phyloP scores from a whole-genome alignment of 495 filamentous ascomycete genomes.

The Penicillium antarcticum region DNA sequence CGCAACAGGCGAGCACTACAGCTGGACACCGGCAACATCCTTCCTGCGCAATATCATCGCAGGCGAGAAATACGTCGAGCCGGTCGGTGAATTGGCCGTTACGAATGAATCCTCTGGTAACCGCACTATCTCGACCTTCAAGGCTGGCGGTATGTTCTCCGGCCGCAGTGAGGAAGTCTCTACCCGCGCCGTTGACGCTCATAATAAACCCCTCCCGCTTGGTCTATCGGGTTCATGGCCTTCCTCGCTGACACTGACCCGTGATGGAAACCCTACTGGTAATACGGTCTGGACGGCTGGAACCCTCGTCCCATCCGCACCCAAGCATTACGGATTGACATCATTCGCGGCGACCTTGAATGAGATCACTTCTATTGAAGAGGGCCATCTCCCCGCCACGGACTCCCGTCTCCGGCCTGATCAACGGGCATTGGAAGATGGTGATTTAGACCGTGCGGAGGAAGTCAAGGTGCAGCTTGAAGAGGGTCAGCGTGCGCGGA shows the following conservation, averaged over 20 bases:
- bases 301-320: conserved; percentile 67
- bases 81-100: conserved; percentile 81
- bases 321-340: conserved; percentile 81
- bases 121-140: conserved; percentile 80
- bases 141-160: conserved; percentile 91
- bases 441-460: conserved; percentile 81
- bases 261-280: conserved; percentile 51
- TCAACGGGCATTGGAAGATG: conserved; percentile 81
- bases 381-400: conserved; percentile 67
- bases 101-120: conserved; percentile 76
- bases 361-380: conserved; percentile 79
- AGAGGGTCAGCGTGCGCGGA: conserved; percentile 74
- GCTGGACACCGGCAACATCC: conserved; percentile 78
- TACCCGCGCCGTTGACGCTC: conserved; percentile 63
- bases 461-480: conserved; percentile 77
- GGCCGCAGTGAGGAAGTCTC: conserved; percentile 87
- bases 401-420: conserved; percentile 86
- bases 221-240: conserved; percentile 85
- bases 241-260: conserved; percentile 57
- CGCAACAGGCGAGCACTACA: conserved; percentile 69
- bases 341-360: conserved; percentile 83
- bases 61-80: conserved; percentile 97
- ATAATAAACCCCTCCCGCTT: conserved; percentile 57
- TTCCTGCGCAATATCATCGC: conserved; percentile 96
- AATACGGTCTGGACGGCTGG: conserved; percentile 76